Evolutionary conservation across 129 eudicot species (phyloP), one percentile per base, ranked within the genome.

Genomic region (Flaveria trinervia): DNA sequence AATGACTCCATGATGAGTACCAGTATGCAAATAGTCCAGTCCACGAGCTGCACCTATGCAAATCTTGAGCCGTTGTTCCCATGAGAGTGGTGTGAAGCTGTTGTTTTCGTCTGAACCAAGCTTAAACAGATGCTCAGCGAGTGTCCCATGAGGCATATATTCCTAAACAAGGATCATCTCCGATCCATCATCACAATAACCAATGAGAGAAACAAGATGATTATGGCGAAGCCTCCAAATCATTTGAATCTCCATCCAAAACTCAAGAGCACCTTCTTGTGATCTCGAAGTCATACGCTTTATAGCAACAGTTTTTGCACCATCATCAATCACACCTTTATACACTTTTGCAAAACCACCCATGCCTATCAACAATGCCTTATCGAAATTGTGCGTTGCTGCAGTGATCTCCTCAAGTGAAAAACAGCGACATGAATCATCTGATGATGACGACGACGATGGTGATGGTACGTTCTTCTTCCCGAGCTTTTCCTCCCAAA

Each of bases 11-110:
- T 84, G 75, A 61, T 55, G 70, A 56, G 84, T 84, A 16, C 84
- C 84, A 0, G 84, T 84, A 56, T 84, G 87, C 62, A 84, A 46
- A 39, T 79, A 84, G 77, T 84, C 87, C 20, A 84, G 70, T 11
- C 87, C 87, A 28, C 84, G 84, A 1, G 87, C 82, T 13, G 87
- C 87, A 11, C 87, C 87, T 3, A 84, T 70, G 68, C 87, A 84
- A 43, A 84, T 80, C 59, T 75, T 75, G 52, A 84, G 68, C 22
- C 87, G 79, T 56, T 75, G 87, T 64, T 55, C 82, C 87, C 87
- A 84, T 2, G 81, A 52, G 45, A 84, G 84, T 45, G 78, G 77
- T 11, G 9, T 23, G n/a, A 75, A 75, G 55, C 18, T 62, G 54
- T 45, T 45, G 18, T 11, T 68, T 45, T 68, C 77, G 8, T 60